These are phyloP conservation scores for Sugiyamaella floridensis DNA, from an alignment of 805 yeast species.

Conservation along the genomic window DNA sequence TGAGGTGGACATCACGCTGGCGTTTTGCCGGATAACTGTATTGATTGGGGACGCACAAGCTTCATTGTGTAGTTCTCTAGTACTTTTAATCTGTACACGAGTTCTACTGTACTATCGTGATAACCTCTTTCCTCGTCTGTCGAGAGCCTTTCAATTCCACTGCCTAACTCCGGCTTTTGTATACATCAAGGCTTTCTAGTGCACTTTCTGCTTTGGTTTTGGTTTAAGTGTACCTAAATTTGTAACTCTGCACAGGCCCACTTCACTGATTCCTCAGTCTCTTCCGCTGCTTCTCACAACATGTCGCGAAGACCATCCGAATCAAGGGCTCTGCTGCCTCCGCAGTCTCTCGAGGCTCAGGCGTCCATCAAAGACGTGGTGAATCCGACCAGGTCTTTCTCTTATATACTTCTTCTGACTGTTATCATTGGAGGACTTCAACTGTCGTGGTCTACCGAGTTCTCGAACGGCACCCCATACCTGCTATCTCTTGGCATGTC, in stretches of 20 bases:
- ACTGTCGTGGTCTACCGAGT: slow-evolving; percentile 60
- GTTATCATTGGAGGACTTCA: slow-evolving; percentile 52
- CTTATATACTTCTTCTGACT: slow-evolving; percentile 41
- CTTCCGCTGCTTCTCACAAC: neutral
- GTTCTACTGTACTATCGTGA: too few relatives aligned
- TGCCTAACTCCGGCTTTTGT: too few relatives aligned
- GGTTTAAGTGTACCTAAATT: neutral
- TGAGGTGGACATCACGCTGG: too few relatives aligned
- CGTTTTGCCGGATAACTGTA: too few relatives aligned
- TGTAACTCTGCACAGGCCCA: neutral
- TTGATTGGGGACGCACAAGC: too few relatives aligned
- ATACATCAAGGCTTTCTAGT: too few relatives aligned
- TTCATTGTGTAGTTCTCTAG: too few relatives aligned
- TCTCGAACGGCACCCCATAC: slow-evolving; percentile 57
- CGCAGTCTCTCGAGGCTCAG: neutral
- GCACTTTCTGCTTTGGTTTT: too few relatives aligned
- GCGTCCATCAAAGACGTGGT: slow-evolving; percentile 15
- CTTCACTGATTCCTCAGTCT: neutral
- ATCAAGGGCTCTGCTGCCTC: neutral
- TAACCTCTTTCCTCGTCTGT: too few relatives aligned
- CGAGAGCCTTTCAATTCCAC: too few relatives aligned
- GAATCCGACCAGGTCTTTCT: slow-evolving; percentile 41
- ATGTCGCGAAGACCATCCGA: neutral
- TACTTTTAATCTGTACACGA: too few relatives aligned
- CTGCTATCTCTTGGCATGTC: slow-evolving; percentile 56